Evolutionary conservation across 495 filamentous ascomycete genomes (phyloP).

Genomic region (Thozetella sp.): DNA sequence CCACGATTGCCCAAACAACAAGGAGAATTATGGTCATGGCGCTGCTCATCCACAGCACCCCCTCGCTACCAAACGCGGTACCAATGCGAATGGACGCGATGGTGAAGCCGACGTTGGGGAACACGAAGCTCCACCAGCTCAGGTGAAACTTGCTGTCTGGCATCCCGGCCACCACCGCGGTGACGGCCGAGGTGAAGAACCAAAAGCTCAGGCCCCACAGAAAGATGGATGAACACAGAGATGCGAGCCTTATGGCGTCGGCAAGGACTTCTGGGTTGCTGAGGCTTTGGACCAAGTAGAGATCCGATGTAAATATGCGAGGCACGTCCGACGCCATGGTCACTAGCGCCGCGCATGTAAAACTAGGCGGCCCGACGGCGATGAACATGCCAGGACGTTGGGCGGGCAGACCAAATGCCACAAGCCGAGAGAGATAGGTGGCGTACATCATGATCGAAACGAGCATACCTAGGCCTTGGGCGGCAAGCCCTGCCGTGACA

Average conservation of each 20-base stretch:
- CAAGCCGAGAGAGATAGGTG: slow-evolving; percentile 59
- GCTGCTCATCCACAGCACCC: slow-evolving; percentile 43
- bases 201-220: slow-evolving; percentile 72
- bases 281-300: slow-evolving; percentile 5
- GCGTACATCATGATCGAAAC: slow-evolving; percentile 54
- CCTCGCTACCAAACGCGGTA: slow-evolving; percentile 36
- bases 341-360: slow-evolving; percentile 72
- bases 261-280: slow-evolving; percentile 13
- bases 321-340: slow-evolving; percentile 55
- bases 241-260: slow-evolving; percentile 47
- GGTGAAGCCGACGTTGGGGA: slow-evolving; percentile 61
- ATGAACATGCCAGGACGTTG: slow-evolving; percentile 71
- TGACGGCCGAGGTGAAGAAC: slow-evolving; percentile 66
- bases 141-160: slow-evolving; percentile 55
- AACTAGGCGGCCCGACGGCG: slow-evolving; percentile 67
- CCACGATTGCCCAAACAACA: slow-evolving; percentile 59
- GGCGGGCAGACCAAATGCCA: slow-evolving; percentile 58
- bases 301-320: slow-evolving; percentile 10
- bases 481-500: slow-evolving; percentile 46
- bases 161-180: slow-evolving; percentile 52
- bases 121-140: slow-evolving; percentile 59
- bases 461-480: slow-evolving; percentile 53
- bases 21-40: slow-evolving; percentile 58
- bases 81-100: slow-evolving; percentile 50
- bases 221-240: slow-evolving; percentile 56